phyloP scores from a whole-genome alignment of 805 yeast genomes.

The Lipomyces japonicus region DNA sequence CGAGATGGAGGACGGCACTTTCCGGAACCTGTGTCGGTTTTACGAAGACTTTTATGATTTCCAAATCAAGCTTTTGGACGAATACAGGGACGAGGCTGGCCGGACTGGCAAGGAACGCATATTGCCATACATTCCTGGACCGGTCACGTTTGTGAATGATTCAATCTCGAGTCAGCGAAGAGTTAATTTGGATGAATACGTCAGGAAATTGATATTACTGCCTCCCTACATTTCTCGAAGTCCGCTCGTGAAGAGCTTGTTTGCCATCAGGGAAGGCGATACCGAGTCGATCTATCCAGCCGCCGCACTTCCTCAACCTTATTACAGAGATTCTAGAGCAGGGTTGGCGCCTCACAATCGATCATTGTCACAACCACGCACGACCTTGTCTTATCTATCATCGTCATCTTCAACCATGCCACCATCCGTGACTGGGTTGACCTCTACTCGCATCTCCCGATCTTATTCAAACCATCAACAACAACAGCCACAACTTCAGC shows the following conservation, averaged over 20 bases:
- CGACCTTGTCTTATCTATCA: too few relatives aligned
- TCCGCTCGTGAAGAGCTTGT: slow-evolving; percentile 56
- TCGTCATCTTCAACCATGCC: neutral
- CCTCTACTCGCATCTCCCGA: neutral
- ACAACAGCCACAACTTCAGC: too few relatives aligned
- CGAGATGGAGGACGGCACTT: slow-evolving; percentile 61
- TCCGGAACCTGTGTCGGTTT: slow-evolving; percentile 72
- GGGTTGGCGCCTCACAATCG: neutral
- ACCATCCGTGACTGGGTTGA: neutral
- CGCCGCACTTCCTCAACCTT: slow-evolving; percentile 37
- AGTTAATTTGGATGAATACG: slow-evolving; percentile 54
- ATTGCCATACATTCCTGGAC: slow-evolving; percentile 94
- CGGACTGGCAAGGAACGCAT: slow-evolving; percentile 72
- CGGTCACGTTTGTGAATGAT: slow-evolving; percentile 86
- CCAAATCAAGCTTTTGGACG: slow-evolving; percentile 75
- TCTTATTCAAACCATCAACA: neutral
- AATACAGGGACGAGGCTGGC: slow-evolving; percentile 91
- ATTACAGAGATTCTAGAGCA: slow-evolving; percentile 1
- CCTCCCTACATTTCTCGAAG: slow-evolving; percentile 58
- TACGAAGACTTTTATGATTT: slow-evolving; percentile 95
- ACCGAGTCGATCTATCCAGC: slow-evolving; percentile 43
- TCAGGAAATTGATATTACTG: slow-evolving; percentile 57
- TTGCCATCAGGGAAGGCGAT: slow-evolving; percentile 65
- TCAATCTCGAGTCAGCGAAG: slow-evolving; percentile 54
- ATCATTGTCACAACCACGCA: neutral